A percentile compares a stretch with the other conserved stretches of the same genome.
Evolutionary conservation across 2,329 filamentous ascomycete species (phyloP).

Genomic region (Sarocladium kiliense): DNA sequence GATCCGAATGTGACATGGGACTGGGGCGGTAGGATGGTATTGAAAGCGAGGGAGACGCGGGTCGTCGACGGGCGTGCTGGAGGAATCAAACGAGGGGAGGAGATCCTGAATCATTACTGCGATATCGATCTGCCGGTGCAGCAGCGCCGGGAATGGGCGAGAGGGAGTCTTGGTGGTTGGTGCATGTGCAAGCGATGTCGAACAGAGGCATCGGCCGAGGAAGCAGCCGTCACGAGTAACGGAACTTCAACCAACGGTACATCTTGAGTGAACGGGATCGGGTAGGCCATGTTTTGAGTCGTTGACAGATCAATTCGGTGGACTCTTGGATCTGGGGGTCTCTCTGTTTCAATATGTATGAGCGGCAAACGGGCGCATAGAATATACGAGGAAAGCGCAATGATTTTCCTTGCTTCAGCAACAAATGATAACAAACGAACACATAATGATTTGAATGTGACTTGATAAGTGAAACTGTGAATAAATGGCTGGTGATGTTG

Average conservation of each 20-base stretch:
- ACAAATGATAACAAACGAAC: not conserved
- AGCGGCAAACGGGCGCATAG: conserved; percentile 8
- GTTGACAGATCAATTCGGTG: not conserved
- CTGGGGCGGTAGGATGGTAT: conserved; percentile 75
- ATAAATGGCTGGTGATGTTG: too few relatives aligned
- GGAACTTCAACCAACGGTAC: not conserved
- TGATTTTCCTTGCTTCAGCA: conserved; percentile 1
- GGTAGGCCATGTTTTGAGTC: not conserved
- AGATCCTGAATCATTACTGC: conserved; percentile 92
- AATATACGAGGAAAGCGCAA: conserved; percentile 10
- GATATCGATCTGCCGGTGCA: conserved; percentile 74
- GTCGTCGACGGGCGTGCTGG: conserved; percentile 45
- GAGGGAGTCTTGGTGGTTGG: conserved; percentile 78
- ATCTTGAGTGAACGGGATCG: not conserved
- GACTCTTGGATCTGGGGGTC: not conserved
- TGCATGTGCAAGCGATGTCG: conserved; percentile 84
- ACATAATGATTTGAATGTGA: too few relatives aligned
- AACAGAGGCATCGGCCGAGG: conserved; percentile 52
- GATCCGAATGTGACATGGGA: conserved; percentile 94
- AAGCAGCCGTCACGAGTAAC: not conserved
- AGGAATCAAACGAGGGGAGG: conserved; percentile 72
- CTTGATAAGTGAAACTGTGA: not conserved
- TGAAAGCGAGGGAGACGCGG: conserved; percentile 56
- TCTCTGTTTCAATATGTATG: conserved; percentile 4
- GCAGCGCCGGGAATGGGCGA: conserved; percentile 82